Conservation (phyloP, 768 basidiomycete species). For the Trametes coccinea region DNA sequence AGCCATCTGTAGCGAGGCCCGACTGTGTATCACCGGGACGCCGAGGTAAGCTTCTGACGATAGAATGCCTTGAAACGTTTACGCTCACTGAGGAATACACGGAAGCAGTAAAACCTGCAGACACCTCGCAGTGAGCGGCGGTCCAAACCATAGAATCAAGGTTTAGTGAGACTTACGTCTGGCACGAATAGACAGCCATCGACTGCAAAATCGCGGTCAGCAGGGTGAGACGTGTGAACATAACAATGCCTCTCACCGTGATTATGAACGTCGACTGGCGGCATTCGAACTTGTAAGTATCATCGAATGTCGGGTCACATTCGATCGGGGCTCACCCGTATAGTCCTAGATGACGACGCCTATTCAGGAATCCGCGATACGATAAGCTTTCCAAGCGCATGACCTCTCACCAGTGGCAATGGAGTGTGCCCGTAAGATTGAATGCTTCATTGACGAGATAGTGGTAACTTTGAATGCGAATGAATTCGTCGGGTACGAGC, state of each 20-base stretch:
- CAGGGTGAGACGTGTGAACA: neutral
- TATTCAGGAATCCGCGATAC: too few species aligned
- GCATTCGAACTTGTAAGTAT: neutral
- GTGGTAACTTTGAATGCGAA: neutral
- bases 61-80: fast-evolving
- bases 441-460: slow-evolving; percentile 1
- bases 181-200: neutral
- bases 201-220: neutral
- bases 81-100: neutral
- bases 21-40: neutral
- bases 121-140: too few species aligned
- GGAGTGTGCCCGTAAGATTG: neutral
- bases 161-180: neutral
- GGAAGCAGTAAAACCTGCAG: neutral
- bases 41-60: too few species aligned
- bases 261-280: neutral
- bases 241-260: neutral
- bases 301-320: neutral
- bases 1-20: neutral
- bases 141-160: too few species aligned
- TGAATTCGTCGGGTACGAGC: too few species aligned
- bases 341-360: neutral
- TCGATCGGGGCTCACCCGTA: neutral
- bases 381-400: too few species aligned
- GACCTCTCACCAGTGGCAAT: neutral